Evolutionary conservation across 208 protist genomes (phyloP), one percentile per base, ranked within the genome.

Genomic region (Trypanosoma melophagium): DNA sequence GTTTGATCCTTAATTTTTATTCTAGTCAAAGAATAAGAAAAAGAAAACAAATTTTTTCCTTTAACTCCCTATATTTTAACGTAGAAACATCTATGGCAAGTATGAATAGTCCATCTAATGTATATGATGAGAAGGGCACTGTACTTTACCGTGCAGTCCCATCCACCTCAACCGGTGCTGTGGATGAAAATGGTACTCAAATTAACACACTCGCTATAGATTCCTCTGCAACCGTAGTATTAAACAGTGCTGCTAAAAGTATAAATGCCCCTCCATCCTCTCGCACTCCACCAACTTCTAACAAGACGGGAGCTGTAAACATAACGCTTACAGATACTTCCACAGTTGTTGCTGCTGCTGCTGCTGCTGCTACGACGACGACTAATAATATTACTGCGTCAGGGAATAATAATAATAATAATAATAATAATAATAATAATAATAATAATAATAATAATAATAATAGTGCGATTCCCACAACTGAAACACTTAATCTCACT

Each of bases 41-140:
- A 41, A 14, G 19, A 44, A 21, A 14, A 14, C 7, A 19, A 42
- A 59, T n/a, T n/a, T n/a, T n/a, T n/a, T n/a, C n/a, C n/a, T n/a
- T n/a, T n/a, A n/a, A n/a, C n/a, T n/a, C n/a, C n/a, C n/a, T n/a
- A n/a, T n/a, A n/a, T n/a, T n/a, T n/a, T n/a, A n/a, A n/a, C n/a
- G n/a, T n/a, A n/a, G n/a, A 35, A 35, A 35, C 1, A 35, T 1
- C 28, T 5, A 90, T 90, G 84, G 68, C 81, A 16, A 49, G 61
- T 16, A 56, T 75, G n/a, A 77, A 80, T 16, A 71, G 57, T 60
- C 60, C 1, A 66, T 54, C 44, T 2, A 92, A 84, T 69, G 62
- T 90, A 21, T 95, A 95, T 55, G 80, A 90, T 58, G 64, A 69
- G 12, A 69, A 80, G 17, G 89, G 89, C 21, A 95, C 89, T 0